Conservation (phyloP, 768 basidiomycete species). For the Collybia sordida region DNA sequence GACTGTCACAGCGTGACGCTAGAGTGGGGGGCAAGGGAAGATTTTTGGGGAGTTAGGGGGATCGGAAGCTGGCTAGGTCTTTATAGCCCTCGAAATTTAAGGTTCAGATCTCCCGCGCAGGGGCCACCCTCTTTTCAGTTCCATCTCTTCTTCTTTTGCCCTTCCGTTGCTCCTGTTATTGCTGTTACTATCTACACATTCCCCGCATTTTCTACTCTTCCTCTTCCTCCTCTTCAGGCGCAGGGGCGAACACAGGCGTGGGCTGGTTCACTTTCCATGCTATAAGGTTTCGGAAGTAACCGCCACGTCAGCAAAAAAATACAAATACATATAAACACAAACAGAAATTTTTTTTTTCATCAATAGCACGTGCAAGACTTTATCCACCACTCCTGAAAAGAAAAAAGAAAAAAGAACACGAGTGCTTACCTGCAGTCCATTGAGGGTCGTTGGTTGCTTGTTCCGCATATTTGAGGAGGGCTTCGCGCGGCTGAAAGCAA, state of each 20-base stretch:
- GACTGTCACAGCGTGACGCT: slow-evolving; percentile 72
- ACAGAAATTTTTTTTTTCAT: slow-evolving; percentile 18
- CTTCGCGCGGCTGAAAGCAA: slow-evolving; percentile 83
- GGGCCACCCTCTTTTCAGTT: slow-evolving; percentile 51
- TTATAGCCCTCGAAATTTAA: slow-evolving; percentile 82
- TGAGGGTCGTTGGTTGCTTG: slow-evolving; percentile 74
- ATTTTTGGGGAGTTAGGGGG: slow-evolving; percentile 78
- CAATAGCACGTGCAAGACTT: slow-evolving; percentile 30
- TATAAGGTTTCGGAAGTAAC: slow-evolving; percentile 56
- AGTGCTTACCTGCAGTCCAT: slow-evolving; percentile 78
- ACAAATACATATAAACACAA: slow-evolving; percentile 43
- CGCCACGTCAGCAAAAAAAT: slow-evolving; percentile 66
- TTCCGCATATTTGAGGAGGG: slow-evolving; percentile 90
- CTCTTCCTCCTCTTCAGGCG: slow-evolving; percentile 58
- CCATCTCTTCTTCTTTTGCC: slow-evolving; percentile 32
- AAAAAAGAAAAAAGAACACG: slow-evolving; percentile 16
- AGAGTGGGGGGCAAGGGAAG: slow-evolving; percentile 52
- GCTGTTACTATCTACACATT: slow-evolving; percentile 5
- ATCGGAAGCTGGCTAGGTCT: slow-evolving; percentile 69
- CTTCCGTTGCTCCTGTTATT: slow-evolving; percentile 16
- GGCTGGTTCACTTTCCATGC: slow-evolving; percentile 89
- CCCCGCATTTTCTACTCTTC: slow-evolving; percentile 35
- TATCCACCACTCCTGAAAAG: slow-evolving; percentile 13
- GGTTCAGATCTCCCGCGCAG: slow-evolving; percentile 83
- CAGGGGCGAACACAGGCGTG: slow-evolving; percentile 77